Evolutionary conservation across 1,284 basidiomycete genomes (phyloP), one percentile per base, ranked within the genome.

Genomic region (Singerocomus inundabilis): DNA sequence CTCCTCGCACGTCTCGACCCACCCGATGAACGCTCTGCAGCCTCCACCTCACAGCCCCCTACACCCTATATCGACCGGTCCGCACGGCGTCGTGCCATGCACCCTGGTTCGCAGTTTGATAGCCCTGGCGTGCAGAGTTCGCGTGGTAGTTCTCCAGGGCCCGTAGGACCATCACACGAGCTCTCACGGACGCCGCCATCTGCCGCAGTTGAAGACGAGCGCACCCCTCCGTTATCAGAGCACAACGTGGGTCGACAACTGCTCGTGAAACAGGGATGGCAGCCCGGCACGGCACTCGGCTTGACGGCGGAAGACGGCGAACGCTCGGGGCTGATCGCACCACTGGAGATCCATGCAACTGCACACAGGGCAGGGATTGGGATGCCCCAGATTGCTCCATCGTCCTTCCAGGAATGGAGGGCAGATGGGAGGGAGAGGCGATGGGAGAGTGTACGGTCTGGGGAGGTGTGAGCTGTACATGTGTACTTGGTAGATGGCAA

Each of bases 201-300:
- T 18, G 55, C 62, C 6, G 48, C 53, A 4, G 33, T 13, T 6
- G 49, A 55, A 31, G 21, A 21, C 21, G 75, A 79, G 35, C 62
- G 71, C 33, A 70, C 76, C 13, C 77, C 80, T 7, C 60, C 53
- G 3, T 62, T 88, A 29, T 62, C 79, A 5, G 61, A 74, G 4
- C 70, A 73, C n/a, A 89, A 87, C 58, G 70, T 89, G 44, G 87
- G 87, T 1, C 81, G 85, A 58, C 75, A 71, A 34, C 69, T 90
- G 37, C 72, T 89, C 4, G 69, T 81, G 65, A 84, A 82, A 62
- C 85, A 88, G 66, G 86, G 87, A 2, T 90, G 88, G 87, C 68
- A 72, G 25, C 86, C 85, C 15, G 88, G 87, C 7, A 78, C 73
- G 24, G 69, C 74, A 6, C 75, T 89, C 13, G 85, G 84, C 12